Evolutionary conservation across 768 basidiomycete genomes (phyloP).

Genomic region (Mycena kentingensis): DNA sequence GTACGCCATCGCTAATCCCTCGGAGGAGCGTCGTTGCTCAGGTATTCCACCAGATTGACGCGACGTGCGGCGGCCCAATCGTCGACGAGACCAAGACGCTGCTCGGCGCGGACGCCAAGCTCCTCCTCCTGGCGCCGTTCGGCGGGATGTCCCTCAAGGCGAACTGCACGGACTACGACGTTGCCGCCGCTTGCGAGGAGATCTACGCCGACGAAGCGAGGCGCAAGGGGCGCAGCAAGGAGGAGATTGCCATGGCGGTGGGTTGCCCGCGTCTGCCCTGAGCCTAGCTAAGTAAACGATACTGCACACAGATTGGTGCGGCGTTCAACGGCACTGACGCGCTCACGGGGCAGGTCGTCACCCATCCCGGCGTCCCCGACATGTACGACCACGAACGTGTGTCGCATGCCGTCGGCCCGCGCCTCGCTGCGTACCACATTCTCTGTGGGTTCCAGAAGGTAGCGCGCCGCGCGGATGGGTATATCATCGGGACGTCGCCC

Average conservation of each 20-base stretch:
- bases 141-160: not conserved
- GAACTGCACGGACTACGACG: not conserved
- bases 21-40: not conserved
- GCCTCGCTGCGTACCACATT: not conserved
- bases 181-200: not conserved
- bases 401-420: constrained; percentile 1
- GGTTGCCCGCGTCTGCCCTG: not conserved
- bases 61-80: not conserved
- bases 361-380: not conserved
- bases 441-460: too few relatives aligned
- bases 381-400: constrained; percentile 13
- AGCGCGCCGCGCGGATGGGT: constrained; percentile 2
- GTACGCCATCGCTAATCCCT: not conserved
- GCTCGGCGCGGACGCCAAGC: constrained; percentile 3
- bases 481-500: not conserved
- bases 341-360: not conserved
- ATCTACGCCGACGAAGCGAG: not conserved
- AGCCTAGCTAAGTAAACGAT: not conserved
- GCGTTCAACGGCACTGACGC: constrained; percentile 10
- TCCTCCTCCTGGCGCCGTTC: not conserved
- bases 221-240: not conserved
- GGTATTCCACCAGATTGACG: not conserved
- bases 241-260: not conserved
- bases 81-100: constrained; percentile 2
- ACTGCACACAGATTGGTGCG: not conserved